Evolutionary conservation across 352 stramenopile genomes (phyloP).

Genomic region (Phytopythium cucurbitacearum): DNA sequence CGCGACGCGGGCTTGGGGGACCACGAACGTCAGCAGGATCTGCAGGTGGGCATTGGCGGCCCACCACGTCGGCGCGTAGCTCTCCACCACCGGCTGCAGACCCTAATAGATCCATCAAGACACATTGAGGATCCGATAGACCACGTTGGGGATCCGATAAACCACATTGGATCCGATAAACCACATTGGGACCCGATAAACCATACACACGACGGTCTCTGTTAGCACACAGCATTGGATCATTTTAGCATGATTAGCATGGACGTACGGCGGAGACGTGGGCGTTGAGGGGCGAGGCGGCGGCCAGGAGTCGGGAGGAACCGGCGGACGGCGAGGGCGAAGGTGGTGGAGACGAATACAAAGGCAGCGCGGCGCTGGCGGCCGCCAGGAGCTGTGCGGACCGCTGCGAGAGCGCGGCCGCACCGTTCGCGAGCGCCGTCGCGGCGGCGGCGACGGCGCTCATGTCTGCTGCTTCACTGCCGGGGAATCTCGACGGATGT

Average conservation of each 20-base stretch:
- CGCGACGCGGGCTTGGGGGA: slow-evolving; percentile 22
- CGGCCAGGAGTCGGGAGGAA: slow-evolving; percentile 44
- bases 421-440: slow-evolving; percentile 3
- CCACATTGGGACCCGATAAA: no score
- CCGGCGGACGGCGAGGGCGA: not conserved
- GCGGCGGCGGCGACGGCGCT: slow-evolving; percentile 7
- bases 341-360: not conserved
- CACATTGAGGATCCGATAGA: no score
- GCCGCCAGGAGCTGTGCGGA: not conserved
- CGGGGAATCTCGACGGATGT: not conserved
- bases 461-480: not conserved
- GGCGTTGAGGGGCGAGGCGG: slow-evolving; percentile 59
- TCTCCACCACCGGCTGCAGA: slow-evolving; percentile 15
- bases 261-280: slow-evolving; percentile 49
- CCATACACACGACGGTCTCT: no score
- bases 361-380: not conserved
- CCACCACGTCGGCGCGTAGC: slow-evolving; percentile 39
- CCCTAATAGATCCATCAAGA: slow-evolving; percentile 1
- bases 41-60: slow-evolving; percentile 38
- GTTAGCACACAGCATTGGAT: not conserved
- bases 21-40: slow-evolving; percentile 41
- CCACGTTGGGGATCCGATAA: no score
- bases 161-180: no score
- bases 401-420: slow-evolving; percentile 2
- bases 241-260: no score